Percentiles rank a stretch among this genome's conserved stretches.
Conservation (phyloP, 305 asterid genomes). For the Coffea humblotiana region DNA sequence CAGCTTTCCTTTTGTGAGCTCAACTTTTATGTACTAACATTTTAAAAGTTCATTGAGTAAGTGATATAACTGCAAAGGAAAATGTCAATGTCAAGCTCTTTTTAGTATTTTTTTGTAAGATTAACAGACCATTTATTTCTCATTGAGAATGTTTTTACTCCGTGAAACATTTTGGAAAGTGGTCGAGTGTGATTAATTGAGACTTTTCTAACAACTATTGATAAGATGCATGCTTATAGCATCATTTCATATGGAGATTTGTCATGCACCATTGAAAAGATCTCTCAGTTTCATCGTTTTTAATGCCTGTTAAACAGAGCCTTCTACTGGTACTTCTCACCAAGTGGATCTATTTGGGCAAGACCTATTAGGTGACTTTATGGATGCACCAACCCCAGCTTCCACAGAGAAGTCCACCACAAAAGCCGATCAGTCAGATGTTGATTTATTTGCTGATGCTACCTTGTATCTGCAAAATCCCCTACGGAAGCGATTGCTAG, state of each 20-base stretch:
- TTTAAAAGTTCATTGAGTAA: neutral
- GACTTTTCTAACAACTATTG: neutral
- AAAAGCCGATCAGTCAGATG: constrained; percentile 52
- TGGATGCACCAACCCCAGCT: constrained; percentile 60
- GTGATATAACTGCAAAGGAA: neutral
- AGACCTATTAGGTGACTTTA: constrained; percentile 71
- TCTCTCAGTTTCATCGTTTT: constrained; percentile 2
- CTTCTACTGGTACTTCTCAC: constrained; percentile 56
- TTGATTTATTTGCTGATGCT: constrained; percentile 94
- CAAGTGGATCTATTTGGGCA: constrained; percentile 82
- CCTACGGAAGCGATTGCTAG: constrained; percentile 34
- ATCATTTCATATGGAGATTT: neutral
- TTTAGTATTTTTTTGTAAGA: neutral
- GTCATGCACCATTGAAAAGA: neutral
- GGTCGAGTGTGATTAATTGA: neutral
- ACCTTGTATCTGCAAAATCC: constrained; percentile 78
- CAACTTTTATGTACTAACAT: neutral
- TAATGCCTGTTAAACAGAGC: constrained; percentile 47
- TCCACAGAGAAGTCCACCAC: constrained; percentile 43
- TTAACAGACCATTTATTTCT: neutral
- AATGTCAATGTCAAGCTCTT: neutral
- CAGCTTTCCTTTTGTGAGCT: neutral
- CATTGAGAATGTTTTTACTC: neutral
- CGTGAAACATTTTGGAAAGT: neutral
- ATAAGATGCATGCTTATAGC: neutral